These are phyloP conservation scores for Phytophthora crassamura DNA, from an alignment of 352 stramenopile genomes.

Conservation along the genomic window DNA sequence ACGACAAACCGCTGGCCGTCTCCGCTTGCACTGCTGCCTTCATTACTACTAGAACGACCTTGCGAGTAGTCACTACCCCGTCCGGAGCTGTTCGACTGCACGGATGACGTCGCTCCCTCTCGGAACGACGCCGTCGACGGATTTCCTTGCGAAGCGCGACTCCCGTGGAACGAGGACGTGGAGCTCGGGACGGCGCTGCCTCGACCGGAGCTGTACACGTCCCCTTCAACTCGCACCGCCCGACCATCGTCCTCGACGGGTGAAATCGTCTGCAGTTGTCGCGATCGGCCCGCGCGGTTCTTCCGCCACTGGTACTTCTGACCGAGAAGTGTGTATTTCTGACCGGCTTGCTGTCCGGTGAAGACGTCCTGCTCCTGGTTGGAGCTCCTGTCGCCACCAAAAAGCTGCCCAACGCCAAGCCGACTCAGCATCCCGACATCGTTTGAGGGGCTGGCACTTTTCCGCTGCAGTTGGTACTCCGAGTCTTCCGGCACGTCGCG, in stretches of 20 bases:
- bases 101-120: conserved; percentile 16
- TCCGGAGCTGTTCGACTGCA: conserved; percentile 22
- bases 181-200: conserved; percentile 22
- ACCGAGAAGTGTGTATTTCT: conserved; percentile 61
- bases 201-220: conserved; percentile 23
- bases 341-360: conserved; percentile 4
- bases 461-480: conserved; percentile 37
- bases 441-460: conserved; percentile 19
- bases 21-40: conserved; percentile 16
- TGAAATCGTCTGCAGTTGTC: conserved; percentile 47
- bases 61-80: conserved; percentile 28
- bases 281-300: conserved; percentile 43
- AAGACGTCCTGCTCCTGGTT: conserved; percentile 48
- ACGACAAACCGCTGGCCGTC: conserved; percentile 47
- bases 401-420: conserved; percentile 35
- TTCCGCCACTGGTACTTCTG: conserved; percentile 76
- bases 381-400: conserved; percentile 26
- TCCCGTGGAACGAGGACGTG: conserved; percentile 19
- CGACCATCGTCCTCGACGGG: conserved; percentile 44
- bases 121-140: conserved; percentile 16
- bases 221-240: conserved; percentile 12
- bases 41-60: conserved; percentile 29
- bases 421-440: conserved; percentile 27
- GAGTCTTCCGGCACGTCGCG: conserved; percentile 29
- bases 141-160: conserved; percentile 4